phyloP scores from a whole-genome alignment of 2,329 filamentous ascomycete genomes.

The Clarireedia sp. region DNA sequence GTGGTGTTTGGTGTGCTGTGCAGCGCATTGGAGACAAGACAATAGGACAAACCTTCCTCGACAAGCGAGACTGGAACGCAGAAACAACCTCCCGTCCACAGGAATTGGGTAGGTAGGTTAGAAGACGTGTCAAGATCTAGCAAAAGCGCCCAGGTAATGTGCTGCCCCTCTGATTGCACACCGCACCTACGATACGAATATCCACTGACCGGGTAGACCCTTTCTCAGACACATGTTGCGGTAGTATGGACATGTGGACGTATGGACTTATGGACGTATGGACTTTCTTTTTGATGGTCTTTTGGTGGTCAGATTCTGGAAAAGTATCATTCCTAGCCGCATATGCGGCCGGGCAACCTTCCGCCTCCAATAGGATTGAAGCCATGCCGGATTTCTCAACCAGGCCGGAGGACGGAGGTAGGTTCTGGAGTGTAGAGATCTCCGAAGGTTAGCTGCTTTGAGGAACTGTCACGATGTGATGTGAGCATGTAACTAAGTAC shows the following conservation, averaged over 20 bases:
- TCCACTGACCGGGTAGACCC: conserved; percentile 2
- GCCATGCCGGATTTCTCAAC: conserved; percentile 1
- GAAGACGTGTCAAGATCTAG: neutral
- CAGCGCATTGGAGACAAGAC: neutral
- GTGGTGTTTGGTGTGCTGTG: neutral
- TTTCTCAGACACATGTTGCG: conserved; percentile 6
- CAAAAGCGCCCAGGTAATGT: neutral
- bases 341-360: conserved; percentile 2
- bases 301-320: conserved; percentile 4
- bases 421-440: neutral
- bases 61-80: neutral
- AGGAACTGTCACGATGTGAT: neutral
- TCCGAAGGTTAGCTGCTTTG: neutral
- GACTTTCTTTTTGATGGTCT: neutral
- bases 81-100: neutral
- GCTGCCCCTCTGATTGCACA: conserved; percentile 6
- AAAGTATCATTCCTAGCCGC: conserved; percentile 1
- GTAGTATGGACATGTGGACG: conserved; percentile 3
- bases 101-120: neutral
- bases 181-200: neutral
- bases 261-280: too few species aligned
- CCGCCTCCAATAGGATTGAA: conserved; percentile 8
- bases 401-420: neutral
- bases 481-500: neutral
- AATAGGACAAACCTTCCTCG: neutral